A percentile compares a stretch with the other conserved stretches of the same genome.
phyloP scores from a whole-genome alignment of 805 yeast species.

The Starmerella bacillaris region DNA sequence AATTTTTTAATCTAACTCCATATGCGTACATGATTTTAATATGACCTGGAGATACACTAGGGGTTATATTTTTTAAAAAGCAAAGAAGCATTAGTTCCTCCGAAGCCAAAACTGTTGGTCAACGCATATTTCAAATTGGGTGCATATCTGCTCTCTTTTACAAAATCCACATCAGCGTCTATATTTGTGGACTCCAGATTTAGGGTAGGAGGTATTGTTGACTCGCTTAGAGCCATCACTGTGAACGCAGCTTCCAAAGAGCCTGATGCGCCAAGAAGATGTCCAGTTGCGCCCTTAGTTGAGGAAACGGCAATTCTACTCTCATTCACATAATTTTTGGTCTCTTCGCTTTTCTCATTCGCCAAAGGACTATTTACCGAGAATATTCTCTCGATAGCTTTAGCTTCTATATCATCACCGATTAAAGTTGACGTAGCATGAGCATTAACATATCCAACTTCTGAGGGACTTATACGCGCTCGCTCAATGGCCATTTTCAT shows the following conservation, averaged over 20 bases:
- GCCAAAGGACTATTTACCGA: too few species aligned
- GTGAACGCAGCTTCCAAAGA: slow-evolving; percentile 80
- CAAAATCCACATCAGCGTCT: slow-evolving; percentile 33
- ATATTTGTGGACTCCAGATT: slow-evolving; percentile 40
- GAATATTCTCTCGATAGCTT: slow-evolving; percentile 43
- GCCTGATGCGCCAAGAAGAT: slow-evolving; percentile 89
- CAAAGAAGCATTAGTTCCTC: slow-evolving; percentile 80
- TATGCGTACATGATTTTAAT: too few species aligned
- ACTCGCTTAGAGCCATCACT: slow-evolving; percentile 40
- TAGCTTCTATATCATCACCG: slow-evolving; percentile 79
- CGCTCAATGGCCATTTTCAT: slow-evolving; percentile 55
- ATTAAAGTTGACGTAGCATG: slow-evolving; percentile 87
- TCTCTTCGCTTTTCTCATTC: too few species aligned
- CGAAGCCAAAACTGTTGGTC: slow-evolving; percentile 90
- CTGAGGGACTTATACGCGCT: slow-evolving; percentile 30
- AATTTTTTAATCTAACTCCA: too few species aligned
- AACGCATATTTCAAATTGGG: slow-evolving; percentile 39
- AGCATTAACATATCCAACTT: slow-evolving; percentile 71
- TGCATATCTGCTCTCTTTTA: slow-evolving; percentile 30
- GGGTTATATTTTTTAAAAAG: slow-evolving; percentile 14
- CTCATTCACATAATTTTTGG: too few species aligned
- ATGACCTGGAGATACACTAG: too few species aligned
- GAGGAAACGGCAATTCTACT: slow-evolving; percentile 35
- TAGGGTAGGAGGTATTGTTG: slow-evolving; percentile 58
- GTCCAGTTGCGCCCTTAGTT: slow-evolving; percentile 87